phyloP scores from a whole-genome alignment of 768 basidiomycete species.

The Boletus speciosus region DNA sequence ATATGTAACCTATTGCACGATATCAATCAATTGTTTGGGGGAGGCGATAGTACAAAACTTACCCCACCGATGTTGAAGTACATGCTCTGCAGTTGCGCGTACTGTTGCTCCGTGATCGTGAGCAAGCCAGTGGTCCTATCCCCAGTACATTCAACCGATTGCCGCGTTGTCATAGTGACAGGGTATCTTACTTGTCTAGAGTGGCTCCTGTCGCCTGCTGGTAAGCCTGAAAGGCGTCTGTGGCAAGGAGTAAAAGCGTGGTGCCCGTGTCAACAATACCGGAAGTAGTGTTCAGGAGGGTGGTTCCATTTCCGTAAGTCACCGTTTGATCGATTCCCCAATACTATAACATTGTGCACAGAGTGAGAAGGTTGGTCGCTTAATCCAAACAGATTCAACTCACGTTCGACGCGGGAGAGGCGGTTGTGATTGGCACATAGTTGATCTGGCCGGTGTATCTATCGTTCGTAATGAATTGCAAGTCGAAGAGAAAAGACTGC shows the following conservation, averaged over 20 bases:
- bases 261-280: conserved; percentile 56
- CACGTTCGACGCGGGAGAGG: conserved; percentile 41
- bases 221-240: conserved; percentile 57
- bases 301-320: conserved; percentile 33
- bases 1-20: conserved; percentile 40
- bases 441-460: conserved; percentile 35
- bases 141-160: neutral
- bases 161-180: neutral
- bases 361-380: neutral
- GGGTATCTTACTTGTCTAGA: conserved; percentile 42
- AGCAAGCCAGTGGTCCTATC: conserved; percentile 53
- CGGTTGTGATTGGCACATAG: conserved; percentile 41
- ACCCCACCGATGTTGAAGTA: conserved; percentile 51
- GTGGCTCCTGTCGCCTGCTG: conserved; percentile 50
- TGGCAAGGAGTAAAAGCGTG: conserved; percentile 53
- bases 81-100: conserved; percentile 45
- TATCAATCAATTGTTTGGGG: neutral
- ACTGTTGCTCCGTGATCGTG: conserved; percentile 48
- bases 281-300: conserved; percentile 35
- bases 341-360: conserved; percentile 25
- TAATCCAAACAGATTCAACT: conserved; percentile 1
- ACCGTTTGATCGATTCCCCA: conserved; percentile 46
- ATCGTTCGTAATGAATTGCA: neutral
- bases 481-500: neutral
- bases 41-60: neutral